phyloP scores from a whole-genome alignment of 768 basidiomycete genomes.

The Tephrocybe sp. region DNA sequence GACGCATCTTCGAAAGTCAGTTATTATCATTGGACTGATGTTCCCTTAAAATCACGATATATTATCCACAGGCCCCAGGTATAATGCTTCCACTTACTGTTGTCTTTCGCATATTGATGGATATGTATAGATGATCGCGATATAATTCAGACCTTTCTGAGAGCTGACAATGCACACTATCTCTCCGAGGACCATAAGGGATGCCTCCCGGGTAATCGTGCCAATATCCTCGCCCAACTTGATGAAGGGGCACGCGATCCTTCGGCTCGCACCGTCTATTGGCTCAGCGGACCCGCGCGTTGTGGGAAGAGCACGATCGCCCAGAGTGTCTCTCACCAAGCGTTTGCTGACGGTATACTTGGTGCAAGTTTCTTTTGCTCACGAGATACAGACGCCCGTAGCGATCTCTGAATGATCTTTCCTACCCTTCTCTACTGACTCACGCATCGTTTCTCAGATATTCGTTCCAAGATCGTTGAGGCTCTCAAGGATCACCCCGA shows the following conservation, averaged over 20 bases:
- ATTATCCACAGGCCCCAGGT: too few species aligned
- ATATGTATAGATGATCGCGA: not conserved
- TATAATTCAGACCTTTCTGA: not conserved
- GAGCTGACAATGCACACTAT: not conserved
- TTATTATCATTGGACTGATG: too few species aligned
- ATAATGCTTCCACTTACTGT: too few species aligned
- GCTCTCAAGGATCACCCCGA: not conserved
- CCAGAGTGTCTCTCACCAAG: conserved; percentile 13
- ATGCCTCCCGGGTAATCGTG: conserved; percentile 2
- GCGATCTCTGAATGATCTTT: not conserved
- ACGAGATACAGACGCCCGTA: not conserved
- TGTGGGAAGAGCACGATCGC: conserved; percentile 22
- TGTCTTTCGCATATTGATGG: too few species aligned
- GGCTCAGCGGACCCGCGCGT: conserved; percentile 22
- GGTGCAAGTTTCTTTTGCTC: conserved; percentile 8
- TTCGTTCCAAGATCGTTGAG: not conserved
- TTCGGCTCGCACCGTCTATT: conserved; percentile 8
- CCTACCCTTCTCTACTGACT: not conserved
- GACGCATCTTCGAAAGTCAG: too few species aligned
- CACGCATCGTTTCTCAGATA: not conserved
- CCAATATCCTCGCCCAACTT: conserved; percentile 9
- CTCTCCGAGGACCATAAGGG: not conserved
- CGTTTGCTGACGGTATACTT: not conserved
- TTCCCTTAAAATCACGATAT: too few species aligned
- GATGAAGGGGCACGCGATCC: conserved; percentile 14